Evolutionary conservation across 257 asterid genomes (phyloP), one percentile per base, ranked within the genome.

Genomic region (Lavandula angustifolia): DNA sequence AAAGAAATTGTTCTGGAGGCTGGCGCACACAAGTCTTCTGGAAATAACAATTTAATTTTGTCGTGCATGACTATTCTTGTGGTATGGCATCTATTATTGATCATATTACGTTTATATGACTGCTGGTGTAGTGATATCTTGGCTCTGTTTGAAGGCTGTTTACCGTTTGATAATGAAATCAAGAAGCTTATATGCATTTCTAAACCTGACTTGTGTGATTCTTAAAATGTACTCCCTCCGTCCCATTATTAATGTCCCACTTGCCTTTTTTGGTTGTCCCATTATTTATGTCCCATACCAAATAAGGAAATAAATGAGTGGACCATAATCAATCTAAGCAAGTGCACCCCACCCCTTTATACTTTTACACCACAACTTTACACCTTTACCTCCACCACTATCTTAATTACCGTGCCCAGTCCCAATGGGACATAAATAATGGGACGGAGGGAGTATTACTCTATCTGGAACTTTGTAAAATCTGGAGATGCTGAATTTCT

Each of bases 11-110:
- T 94, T 76, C 75, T 69, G 74, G 91, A 87, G 86, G 89, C 88
- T 72, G 82, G 78, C 22, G 46, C 60, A 14, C 95, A 84, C 72
- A 94, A 91, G 72, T 77, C 95, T 57, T 75, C 84, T 68, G 99
- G 92, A 76, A 84, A 73, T 75, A 77, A 76, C 9, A 91, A 84
- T 68, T 70, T 88, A 65, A 77, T 84, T 70, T 78, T 85, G 79
- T 85, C 98, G 66, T 88, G 98, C 91, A 94, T 91, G 96, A 82
- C 89, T 55, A 79, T 94, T 70, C 95, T 94, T 70, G 99, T 91
- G 98, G 99, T 94, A 88, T 40, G 81, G 16, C 54, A 29, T 69
- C 61, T 61, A 51, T 22, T 55, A 37, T 63, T 59, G 38, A 48
- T 63, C 60, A 34, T 53, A 46, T 67, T 42, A 51, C 34, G 37